Evolutionary conservation across 352 stramenopile genomes (phyloP).

Genomic region (Achlya hypogyna): DNA sequence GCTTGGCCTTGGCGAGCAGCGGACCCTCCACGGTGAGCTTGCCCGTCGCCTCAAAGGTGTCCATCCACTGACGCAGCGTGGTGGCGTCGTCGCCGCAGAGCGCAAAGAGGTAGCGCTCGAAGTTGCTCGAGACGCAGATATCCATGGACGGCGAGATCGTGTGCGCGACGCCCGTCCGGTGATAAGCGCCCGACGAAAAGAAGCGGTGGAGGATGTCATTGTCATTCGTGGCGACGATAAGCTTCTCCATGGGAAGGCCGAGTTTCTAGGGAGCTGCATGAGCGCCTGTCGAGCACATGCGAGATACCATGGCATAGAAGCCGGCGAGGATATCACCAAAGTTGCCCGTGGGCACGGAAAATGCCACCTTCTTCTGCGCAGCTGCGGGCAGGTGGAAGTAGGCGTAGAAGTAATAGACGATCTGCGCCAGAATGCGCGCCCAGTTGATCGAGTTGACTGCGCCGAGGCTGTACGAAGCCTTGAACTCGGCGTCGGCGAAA

Average conservation of each 20-base stretch:
- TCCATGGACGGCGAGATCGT: slow-evolving; percentile 98
- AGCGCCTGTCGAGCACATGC: slow-evolving; percentile 38
- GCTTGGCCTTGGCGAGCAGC: slow-evolving; percentile 82
- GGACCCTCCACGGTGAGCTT: slow-evolving; percentile 90
- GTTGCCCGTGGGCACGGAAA: slow-evolving; percentile 98
- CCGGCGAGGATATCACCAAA: slow-evolving; percentile 98
- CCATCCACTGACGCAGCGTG: slow-evolving; percentile 90
- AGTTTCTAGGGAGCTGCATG: slow-evolving; percentile 41
- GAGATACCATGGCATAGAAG: slow-evolving; percentile 88
- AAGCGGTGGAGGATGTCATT: slow-evolving; percentile 99
- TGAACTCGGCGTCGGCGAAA: slow-evolving; percentile 93
- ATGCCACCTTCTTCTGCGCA: slow-evolving; percentile 75
- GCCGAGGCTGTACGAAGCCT: slow-evolving; percentile 85
- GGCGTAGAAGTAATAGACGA: slow-evolving; percentile 99
- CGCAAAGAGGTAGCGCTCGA: slow-evolving; percentile 97
- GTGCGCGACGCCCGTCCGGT: slow-evolving; percentile 85
- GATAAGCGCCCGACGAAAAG: slow-evolving; percentile 96
- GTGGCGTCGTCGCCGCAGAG: slow-evolving; percentile 89
- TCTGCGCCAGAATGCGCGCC: slow-evolving; percentile 97
- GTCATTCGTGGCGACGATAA: slow-evolving; percentile 98
- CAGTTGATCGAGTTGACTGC: slow-evolving; percentile 99
- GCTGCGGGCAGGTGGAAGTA: slow-evolving; percentile 86
- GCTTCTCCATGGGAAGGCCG: slow-evolving; percentile 90
- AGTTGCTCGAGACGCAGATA: slow-evolving; percentile 99
- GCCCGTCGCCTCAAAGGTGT: slow-evolving; percentile 90